These are phyloP conservation scores for Leishmania braziliensis DNA, from an alignment of 208 protist species.

Conservation along the genomic window DNA sequence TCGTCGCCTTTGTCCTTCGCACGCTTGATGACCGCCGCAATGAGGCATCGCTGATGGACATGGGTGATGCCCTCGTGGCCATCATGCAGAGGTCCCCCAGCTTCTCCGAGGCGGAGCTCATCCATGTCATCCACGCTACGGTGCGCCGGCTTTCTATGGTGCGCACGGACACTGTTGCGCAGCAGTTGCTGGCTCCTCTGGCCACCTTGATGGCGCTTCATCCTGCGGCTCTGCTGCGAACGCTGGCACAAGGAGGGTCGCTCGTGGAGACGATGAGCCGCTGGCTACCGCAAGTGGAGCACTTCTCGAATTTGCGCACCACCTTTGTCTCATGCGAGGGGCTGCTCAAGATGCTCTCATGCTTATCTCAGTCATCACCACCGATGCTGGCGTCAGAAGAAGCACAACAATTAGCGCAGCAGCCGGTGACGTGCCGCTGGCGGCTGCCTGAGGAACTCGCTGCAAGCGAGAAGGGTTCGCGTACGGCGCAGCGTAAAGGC, in stretches of 20 bases:
- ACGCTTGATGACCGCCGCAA: slow-evolving; percentile 29
- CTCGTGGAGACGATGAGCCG: slow-evolving; percentile 41
- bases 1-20: slow-evolving; percentile 47
- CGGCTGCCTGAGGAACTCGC: slow-evolving; percentile 20
- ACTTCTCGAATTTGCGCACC: slow-evolving; percentile 29
- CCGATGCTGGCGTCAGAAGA: slow-evolving; percentile 19
- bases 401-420: slow-evolving; percentile 20
- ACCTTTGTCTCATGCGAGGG: slow-evolving; percentile 43
- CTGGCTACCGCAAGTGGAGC: slow-evolving; percentile 51
- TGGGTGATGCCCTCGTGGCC: slow-evolving; percentile 45
- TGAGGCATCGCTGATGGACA: slow-evolving; percentile 55
- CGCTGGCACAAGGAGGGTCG: slow-evolving; percentile 35
- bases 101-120: slow-evolving; percentile 45
- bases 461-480: background rate
- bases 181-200: slow-evolving; percentile 61
- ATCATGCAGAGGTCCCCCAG: slow-evolving; percentile 39
- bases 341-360: slow-evolving; percentile 39
- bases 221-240: slow-evolving; percentile 42
- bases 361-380: slow-evolving; percentile 8
- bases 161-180: slow-evolving; percentile 45
- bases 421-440: slow-evolving; percentile 27
- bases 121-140: slow-evolving; percentile 35
- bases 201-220: slow-evolving; percentile 51
- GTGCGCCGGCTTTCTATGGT: slow-evolving; percentile 42
- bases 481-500: background rate